Conservation (phyloP, 306 rosid genomes). For the Oemleria cerasiformis region DNA sequence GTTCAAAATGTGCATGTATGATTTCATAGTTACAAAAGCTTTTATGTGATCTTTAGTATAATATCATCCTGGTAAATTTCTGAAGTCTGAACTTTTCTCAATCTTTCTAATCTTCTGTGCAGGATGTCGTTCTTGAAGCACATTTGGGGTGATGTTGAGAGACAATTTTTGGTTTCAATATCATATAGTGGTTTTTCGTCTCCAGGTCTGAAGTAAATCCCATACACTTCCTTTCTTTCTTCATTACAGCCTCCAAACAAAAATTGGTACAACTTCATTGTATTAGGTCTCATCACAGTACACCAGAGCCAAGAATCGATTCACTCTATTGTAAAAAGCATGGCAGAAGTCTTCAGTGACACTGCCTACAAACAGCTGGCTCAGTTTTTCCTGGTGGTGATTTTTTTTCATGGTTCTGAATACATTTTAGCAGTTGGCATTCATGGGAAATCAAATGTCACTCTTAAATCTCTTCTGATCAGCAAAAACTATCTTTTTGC, state of each 20-base stretch:
- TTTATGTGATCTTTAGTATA: not conserved
- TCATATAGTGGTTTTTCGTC: slow-evolving; percentile 10
- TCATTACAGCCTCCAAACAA: not conserved
- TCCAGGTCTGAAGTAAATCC: slow-evolving; percentile 24
- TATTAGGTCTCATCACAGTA: not conserved
- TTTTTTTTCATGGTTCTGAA: slow-evolving; percentile 79
- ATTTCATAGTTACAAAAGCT: not conserved
- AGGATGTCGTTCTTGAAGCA: slow-evolving; percentile 25
- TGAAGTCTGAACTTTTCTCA: not conserved
- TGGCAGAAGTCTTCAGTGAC: slow-evolving; percentile 56
- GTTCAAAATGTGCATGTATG: not conserved
- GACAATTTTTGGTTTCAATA: slow-evolving; percentile 9
- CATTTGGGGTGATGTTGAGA: slow-evolving; percentile 6
- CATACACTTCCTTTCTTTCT: not conserved
- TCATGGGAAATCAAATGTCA: slow-evolving; percentile 67
- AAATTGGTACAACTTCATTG: slow-evolving; percentile 6
- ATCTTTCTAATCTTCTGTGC: slow-evolving; percentile 4
- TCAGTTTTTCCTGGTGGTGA: slow-evolving; percentile 53
- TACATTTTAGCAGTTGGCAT: slow-evolving; percentile 54
- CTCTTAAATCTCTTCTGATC: slow-evolving; percentile 67
- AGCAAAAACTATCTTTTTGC: slow-evolving; percentile 65
- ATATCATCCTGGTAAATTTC: not conserved
- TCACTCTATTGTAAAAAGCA: slow-evolving; percentile 24
- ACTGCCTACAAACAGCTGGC: slow-evolving; percentile 64
- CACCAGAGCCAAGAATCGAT: slow-evolving; percentile 6